A percentile compares a stretch with the other conserved stretches of the same genome.
These are phyloP conservation scores for Neocucurbitaria cava DNA, from an alignment of 2,329 filamentous ascomycete genomes.

Conservation along the genomic window DNA sequence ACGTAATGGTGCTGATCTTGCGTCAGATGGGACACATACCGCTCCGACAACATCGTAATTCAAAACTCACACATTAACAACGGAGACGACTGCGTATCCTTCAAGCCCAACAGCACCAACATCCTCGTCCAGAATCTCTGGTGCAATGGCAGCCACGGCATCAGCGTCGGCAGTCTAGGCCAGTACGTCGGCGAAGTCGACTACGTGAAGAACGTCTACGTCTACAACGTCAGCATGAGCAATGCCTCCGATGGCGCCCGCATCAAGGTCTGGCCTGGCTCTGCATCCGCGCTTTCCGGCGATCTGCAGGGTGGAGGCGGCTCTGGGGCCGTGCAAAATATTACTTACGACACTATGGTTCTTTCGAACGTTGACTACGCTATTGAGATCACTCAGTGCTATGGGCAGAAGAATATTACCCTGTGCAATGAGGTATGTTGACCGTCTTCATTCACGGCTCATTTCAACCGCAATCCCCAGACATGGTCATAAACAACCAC, in stretches of 20 bases:
- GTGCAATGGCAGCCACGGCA: conserved; percentile 75
- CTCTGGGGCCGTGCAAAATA: conserved; percentile 66
- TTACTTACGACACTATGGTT: conserved; percentile 69
- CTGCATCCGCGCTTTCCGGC: conserved; percentile 61
- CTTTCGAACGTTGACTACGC: conserved; percentile 70
- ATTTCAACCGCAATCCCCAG: neutral
- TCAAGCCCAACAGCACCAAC: conserved; percentile 76
- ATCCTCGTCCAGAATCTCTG: conserved; percentile 71
- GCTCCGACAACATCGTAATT: conserved; percentile 67
- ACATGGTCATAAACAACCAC: neutral
- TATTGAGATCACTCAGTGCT: conserved; percentile 71
- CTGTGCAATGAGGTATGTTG: conserved; percentile 59
- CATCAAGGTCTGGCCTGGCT: conserved; percentile 76
- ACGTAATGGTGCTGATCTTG: conserved; percentile 3
- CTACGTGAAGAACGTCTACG: conserved; percentile 72
- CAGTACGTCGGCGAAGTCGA: conserved; percentile 70
- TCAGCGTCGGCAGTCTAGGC: conserved; percentile 74
- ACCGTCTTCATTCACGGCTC: neutral
- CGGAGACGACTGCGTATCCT: conserved; percentile 74
- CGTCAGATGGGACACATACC: conserved; percentile 64
- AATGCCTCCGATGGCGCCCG: conserved; percentile 67
- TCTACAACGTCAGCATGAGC: conserved; percentile 48
- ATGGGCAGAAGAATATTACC: conserved; percentile 67
- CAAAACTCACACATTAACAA: conserved; percentile 71
- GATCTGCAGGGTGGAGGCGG: conserved; percentile 73